A percentile compares a stretch with the other conserved stretches of the same genome.
Conservation (phyloP, 176 grass and related monocot genomes). For the Pharus latifolius region DNA sequence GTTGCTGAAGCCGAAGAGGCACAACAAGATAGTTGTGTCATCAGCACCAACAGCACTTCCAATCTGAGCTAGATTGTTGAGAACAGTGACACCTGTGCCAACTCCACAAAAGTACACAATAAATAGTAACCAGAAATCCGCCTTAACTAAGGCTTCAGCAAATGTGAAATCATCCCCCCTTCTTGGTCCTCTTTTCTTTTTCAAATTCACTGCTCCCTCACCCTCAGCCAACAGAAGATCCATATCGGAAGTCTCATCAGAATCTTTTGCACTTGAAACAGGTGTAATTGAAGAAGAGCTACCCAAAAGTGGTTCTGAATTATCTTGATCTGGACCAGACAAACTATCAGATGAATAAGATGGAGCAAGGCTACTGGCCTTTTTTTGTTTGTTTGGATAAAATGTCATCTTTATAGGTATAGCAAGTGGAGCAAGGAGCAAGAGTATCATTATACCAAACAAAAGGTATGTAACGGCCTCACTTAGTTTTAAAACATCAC, state of each 20-base stretch:
- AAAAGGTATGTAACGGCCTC: constrained; percentile 38
- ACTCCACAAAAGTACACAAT: constrained; percentile 79
- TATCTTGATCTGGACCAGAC: constrained; percentile 36
- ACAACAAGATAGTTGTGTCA: constrained; percentile 72
- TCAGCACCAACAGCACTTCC: constrained; percentile 74
- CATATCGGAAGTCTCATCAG: constrained; percentile 56
- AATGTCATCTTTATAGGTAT: constrained; percentile 95
- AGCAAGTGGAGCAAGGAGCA: constrained; percentile 77
- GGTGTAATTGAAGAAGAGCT: constrained; percentile 3
- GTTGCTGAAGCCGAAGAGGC: constrained; percentile 83
- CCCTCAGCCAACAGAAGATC: constrained; percentile 80
- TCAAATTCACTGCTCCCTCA: constrained; percentile 70
- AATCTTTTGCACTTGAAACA: constrained; percentile 17
- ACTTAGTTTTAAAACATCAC: constrained; percentile 48
- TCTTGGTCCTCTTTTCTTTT: constrained; percentile 67
- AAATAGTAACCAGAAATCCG: constrained; percentile 87
- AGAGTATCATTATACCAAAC: constrained; percentile 80
- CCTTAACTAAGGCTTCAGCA: constrained; percentile 68
- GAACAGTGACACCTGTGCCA: constrained; percentile 83
- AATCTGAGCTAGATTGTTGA: constrained; percentile 91
- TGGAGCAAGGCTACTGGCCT: constrained; percentile 16
- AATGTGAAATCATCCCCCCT: constrained; percentile 95
- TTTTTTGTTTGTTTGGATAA: constrained; percentile 51
- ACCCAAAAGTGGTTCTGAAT: constrained; percentile 45
- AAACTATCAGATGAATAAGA: constrained; percentile 52